Conservation (phyloP, 768 basidiomycete species). For the Boletus edulis region DNA sequence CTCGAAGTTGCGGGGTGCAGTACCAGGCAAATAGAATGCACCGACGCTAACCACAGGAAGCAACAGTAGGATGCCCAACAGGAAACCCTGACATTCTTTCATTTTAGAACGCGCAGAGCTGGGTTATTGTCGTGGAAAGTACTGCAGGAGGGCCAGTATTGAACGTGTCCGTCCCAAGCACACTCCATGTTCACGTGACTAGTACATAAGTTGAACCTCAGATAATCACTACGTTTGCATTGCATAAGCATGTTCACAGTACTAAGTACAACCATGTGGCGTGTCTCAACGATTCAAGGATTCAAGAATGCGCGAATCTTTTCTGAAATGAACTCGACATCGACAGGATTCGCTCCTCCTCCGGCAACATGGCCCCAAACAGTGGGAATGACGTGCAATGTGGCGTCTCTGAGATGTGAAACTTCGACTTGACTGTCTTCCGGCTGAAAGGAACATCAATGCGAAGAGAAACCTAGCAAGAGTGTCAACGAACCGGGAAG, state of each 20-base stretch:
- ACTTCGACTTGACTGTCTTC: conserved; percentile 56
- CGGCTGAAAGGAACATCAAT: conserved; percentile 34
- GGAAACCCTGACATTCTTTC: conserved; percentile 14
- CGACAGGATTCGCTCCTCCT: conserved; percentile 39
- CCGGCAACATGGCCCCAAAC: conserved; percentile 60
- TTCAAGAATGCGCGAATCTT: conserved; percentile 44
- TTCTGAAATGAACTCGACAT: conserved; percentile 40
- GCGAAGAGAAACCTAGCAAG: neutral
- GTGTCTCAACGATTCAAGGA: conserved; percentile 9
- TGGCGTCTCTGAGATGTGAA: conserved; percentile 39
- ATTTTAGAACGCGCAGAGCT: conserved; percentile 12
- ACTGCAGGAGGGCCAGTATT: no score
- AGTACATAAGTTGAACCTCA: no score
- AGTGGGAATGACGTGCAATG: conserved; percentile 51
- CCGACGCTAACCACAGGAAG: conserved; percentile 23
- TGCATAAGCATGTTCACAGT: neutral
- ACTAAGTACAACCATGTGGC: neutral
- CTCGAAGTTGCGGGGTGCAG: conserved; percentile 83
- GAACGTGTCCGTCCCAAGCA: neutral
- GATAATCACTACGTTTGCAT: neutral
- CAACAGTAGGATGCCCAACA: conserved; percentile 18
- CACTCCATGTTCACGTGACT: conserved; percentile 16
- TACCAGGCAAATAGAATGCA: conserved; percentile 91
- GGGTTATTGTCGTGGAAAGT: neutral
- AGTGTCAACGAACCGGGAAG: conserved; percentile 43